A percentile compares a stretch with the other conserved stretches of the same genome.
These are phyloP conservation scores for Amanita fuliginea DNA, from an alignment of 768 basidiomycete species.

Conservation along the genomic window DNA sequence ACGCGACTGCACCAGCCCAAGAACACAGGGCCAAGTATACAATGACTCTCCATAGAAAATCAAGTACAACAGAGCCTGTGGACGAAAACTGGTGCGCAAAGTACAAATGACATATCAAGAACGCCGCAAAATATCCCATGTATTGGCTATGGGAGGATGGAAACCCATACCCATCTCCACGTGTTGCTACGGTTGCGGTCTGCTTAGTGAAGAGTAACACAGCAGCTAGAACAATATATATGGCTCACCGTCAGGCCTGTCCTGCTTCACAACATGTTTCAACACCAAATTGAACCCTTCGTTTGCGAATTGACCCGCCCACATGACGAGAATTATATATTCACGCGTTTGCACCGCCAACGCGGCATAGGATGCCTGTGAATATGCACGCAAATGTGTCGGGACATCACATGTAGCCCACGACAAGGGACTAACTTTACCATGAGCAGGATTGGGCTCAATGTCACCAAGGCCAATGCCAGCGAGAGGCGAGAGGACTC, in stretches of 20 bases:
- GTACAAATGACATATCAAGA: conserved; percentile 62
- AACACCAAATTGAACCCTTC: conserved; percentile 62
- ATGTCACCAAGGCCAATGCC: conserved; percentile 48
- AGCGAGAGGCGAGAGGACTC: conserved; percentile 47
- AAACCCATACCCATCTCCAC: conserved; percentile 73
- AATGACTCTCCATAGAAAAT: conserved; percentile 32
- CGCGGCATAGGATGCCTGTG: conserved; percentile 68
- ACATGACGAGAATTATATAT: conserved; percentile 73
- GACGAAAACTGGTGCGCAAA: conserved; percentile 55
- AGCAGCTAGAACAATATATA: neutral
- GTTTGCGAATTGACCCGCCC: conserved; percentile 66
- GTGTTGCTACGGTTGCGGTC: conserved; percentile 25
- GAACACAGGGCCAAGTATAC: conserved; percentile 39
- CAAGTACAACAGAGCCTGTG: conserved; percentile 39
- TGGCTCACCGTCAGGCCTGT: conserved; percentile 53
- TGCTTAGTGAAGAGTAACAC: neutral
- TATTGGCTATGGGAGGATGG: conserved; percentile 87
- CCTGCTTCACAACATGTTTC: conserved; percentile 58
- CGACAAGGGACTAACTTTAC: conserved; percentile 21
- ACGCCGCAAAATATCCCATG: conserved; percentile 80
- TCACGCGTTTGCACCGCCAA: conserved; percentile 70
- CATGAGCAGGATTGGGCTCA: conserved; percentile 67
- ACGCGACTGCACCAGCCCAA: conserved; percentile 63
- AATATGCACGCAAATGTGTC: neutral
- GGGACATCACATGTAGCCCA: conserved; percentile 4